Evolutionary conservation across 345 rosid species (phyloP).

Genomic region (Camelina neglecta): DNA sequence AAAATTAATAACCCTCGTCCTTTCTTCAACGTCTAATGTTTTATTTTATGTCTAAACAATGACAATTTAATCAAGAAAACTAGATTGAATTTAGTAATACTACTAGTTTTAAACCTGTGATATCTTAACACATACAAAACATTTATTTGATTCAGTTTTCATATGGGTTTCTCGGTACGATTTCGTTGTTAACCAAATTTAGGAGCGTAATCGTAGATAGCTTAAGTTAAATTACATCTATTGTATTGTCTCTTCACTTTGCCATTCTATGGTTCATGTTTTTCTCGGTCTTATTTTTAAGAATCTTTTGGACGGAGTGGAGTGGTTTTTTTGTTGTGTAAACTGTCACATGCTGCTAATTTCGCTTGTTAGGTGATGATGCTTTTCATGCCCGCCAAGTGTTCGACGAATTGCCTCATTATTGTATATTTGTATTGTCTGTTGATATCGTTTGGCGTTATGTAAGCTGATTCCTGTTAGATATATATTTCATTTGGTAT

Average conservation of each 20-base stretch:
- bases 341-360: neutral
- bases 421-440: too few species aligned
- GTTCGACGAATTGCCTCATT: constrained; percentile 37
- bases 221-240: neutral
- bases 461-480: neutral
- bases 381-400: constrained; percentile 14
- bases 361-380: neutral
- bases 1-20: neutral
- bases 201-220: neutral
- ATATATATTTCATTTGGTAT: neutral
- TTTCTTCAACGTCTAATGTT: neutral
- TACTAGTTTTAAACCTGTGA: neutral
- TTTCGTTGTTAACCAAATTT: neutral
- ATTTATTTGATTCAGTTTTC: neutral
- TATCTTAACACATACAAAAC: neutral
- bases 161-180: neutral
- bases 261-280: neutral
- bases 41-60: neutral
- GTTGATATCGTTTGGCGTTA: neutral
- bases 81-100: neutral
- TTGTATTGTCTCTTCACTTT: neutral
- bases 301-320: neutral
- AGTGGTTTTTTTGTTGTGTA: neutral
- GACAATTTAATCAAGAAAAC: neutral
- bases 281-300: neutral